Evolutionary conservation across 352 stramenopile species (phyloP).

Genomic region (Phytophthora pistaciae): DNA sequence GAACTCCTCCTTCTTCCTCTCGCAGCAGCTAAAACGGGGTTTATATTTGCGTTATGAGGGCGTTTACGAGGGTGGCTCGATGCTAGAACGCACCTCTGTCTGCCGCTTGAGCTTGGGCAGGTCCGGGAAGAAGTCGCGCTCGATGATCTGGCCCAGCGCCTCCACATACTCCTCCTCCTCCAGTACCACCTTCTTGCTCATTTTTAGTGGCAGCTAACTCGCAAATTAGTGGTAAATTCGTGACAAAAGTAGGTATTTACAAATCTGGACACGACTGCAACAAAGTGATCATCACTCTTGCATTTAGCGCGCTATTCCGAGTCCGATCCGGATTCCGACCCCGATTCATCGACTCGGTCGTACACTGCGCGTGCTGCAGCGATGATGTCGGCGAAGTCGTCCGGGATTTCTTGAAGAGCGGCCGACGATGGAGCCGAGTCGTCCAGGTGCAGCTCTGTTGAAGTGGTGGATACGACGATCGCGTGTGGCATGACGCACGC

Average conservation of each 20-base stretch:
- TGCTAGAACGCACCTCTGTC: conserved; percentile 44
- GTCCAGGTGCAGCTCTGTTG: conserved; percentile 33
- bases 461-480: conserved; percentile 52
- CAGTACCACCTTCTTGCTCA: conserved; percentile 62
- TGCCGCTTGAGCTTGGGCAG: conserved; percentile 65
- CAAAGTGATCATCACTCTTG: conserved; percentile 17
- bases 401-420: conserved; percentile 28
- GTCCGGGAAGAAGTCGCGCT: conserved; percentile 90
- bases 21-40: conserved; percentile 34
- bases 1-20: conserved; percentile 24
- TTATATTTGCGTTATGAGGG: neutral
- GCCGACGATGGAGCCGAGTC: conserved; percentile 27
- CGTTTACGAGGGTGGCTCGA: neutral
- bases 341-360: conserved; percentile 40
- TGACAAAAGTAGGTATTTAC: conserved; percentile 19
- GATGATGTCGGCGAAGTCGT: conserved; percentile 50
- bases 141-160: conserved; percentile 79
- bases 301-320: neutral
- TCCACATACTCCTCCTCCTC: conserved; percentile 88
- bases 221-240: neutral
- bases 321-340: neutral
- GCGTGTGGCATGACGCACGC: conserved; percentile 66
- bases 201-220: conserved; percentile 4
- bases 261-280: conserved; percentile 6
- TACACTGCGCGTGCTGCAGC: conserved; percentile 48